Evolutionary conservation across 148 eudicot species (phyloP).

Genomic region (Polygonum aviculare): DNA sequence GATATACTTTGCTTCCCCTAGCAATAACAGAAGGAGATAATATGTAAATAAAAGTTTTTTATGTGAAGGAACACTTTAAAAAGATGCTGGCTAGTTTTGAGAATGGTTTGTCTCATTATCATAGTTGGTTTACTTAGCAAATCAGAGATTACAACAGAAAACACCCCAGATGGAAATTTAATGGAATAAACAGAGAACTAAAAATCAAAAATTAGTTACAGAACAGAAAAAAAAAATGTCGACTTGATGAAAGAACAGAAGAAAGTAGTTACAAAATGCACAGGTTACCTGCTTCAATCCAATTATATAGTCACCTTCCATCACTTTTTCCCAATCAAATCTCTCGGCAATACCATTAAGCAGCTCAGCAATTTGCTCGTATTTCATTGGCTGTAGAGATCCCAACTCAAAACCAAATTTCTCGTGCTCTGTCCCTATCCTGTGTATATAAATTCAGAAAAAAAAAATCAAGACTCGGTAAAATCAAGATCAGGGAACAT

Average conservation of each 20-base stretch:
- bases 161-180: background rate
- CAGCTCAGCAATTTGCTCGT: constrained; percentile 88
- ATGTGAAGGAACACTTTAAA: background rate
- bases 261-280: background rate
- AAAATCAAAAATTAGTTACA: background rate
- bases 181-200: background rate
- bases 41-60: background rate
- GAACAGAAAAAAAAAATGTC: background rate
- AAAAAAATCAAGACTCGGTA: background rate
- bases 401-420: constrained; percentile 90
- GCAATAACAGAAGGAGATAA: background rate
- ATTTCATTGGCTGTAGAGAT: constrained; percentile 76
- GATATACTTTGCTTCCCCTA: constrained; percentile 97
- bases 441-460: constrained; percentile 23
- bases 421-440: constrained; percentile 99
- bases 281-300: constrained; percentile 83
- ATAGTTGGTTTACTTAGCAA: background rate
- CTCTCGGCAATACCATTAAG: constrained; percentile 88
- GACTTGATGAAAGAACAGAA: no score
- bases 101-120: background rate
- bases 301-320: constrained; percentile 94
- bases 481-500: background rate
- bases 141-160: background rate
- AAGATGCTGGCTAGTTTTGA: background rate
- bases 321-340: constrained; percentile 93